These are phyloP conservation scores for Astrothelium subdiscretum DNA, from an alignment of 495 filamentous ascomycete genomes.

Conservation along the genomic window DNA sequence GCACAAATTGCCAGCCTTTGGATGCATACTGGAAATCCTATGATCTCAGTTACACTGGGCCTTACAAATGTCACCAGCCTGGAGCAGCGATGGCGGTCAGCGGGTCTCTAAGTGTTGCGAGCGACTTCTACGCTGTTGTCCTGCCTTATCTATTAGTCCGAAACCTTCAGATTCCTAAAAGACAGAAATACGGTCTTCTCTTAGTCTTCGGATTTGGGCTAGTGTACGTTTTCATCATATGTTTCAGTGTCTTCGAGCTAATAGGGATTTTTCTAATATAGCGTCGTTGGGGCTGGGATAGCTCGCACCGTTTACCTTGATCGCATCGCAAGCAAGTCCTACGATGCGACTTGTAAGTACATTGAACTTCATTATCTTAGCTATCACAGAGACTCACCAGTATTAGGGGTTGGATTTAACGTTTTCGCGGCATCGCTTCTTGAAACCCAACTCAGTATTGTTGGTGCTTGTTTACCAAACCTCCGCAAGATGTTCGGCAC, in stretches of 20 bases:
- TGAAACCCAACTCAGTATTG: conserved; percentile 19
- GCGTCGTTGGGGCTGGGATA: conserved; percentile 15
- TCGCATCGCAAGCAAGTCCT: conserved; percentile 11
- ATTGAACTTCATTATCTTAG: background rate
- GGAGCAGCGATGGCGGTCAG: conserved; percentile 15
- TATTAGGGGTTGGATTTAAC: conserved; percentile 17
- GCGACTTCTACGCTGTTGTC: conserved; percentile 19
- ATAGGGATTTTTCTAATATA: background rate
- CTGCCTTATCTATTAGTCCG: conserved; percentile 19
- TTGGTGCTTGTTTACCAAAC: conserved; percentile 19
- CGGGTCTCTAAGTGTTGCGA: conserved; percentile 13
- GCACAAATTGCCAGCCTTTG: conserved; percentile 19
- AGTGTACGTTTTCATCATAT: conserved; percentile 4
- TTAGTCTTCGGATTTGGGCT: conserved; percentile 13
- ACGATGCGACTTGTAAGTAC: conserved; percentile 19
- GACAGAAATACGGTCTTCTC: conserved; percentile 18
- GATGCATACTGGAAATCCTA: conserved; percentile 22
- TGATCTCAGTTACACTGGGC: conserved; percentile 1
- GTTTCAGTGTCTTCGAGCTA: background rate
- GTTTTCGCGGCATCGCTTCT: conserved; percentile 18
- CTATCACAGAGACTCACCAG: background rate
- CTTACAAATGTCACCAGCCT: conserved; percentile 16
- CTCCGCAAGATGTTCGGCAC: conserved; percentile 8
- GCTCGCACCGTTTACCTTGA: conserved; percentile 16
- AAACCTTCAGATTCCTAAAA: conserved; percentile 14